phyloP scores from a whole-genome alignment of 1,139 yeast genomes.

The Hyphopichia burtonii region DNA sequence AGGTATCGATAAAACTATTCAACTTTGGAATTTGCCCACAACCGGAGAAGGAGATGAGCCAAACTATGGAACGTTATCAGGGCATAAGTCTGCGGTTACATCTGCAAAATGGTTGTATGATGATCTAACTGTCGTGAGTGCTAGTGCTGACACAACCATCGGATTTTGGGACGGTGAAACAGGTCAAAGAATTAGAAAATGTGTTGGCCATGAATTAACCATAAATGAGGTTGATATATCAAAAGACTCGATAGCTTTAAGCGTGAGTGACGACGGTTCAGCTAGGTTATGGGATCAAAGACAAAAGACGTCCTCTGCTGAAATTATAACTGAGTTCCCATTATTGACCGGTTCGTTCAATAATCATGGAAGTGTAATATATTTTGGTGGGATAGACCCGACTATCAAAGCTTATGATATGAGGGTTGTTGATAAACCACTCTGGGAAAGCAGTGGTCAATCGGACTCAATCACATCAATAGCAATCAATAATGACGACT shows the following conservation, averaged over 20 bases:
- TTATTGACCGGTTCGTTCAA: slow-evolving; percentile 51
- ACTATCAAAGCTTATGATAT: slow-evolving; percentile 57
- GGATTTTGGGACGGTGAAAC: slow-evolving; percentile 57
- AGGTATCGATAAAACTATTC: slow-evolving; percentile 49
- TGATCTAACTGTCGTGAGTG: slow-evolving; percentile 33
- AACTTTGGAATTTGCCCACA: slow-evolving; percentile 45
- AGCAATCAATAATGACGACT: slow-evolving; percentile 48
- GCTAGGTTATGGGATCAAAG: slow-evolving; percentile 65
- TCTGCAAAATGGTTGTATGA: slow-evolving; percentile 46
- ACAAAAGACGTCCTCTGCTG: slow-evolving; percentile 39
- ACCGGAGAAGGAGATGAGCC: slow-evolving; percentile 19
- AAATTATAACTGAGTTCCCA: slow-evolving; percentile 52
- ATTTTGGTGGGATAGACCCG: slow-evolving; percentile 69
- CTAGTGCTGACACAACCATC: slow-evolving; percentile 53
- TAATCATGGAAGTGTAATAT: slow-evolving; percentile 41
- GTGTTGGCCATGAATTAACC: slow-evolving; percentile 48
- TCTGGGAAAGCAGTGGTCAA: slow-evolving; percentile 52
- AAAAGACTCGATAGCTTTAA: slow-evolving; percentile 36
- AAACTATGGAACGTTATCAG: slow-evolving; percentile 39
- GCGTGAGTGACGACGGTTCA: slow-evolving; percentile 69
- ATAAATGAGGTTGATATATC: slow-evolving; percentile 51
- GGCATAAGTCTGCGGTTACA: slow-evolving; percentile 55
- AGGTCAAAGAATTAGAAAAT: slow-evolving; percentile 55
- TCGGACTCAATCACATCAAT: slow-evolving; percentile 52
- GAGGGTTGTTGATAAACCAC: slow-evolving; percentile 33